Conservation (phyloP, 1,284 basidiomycete genomes). For the Ceratobasidium sp. region DNA sequence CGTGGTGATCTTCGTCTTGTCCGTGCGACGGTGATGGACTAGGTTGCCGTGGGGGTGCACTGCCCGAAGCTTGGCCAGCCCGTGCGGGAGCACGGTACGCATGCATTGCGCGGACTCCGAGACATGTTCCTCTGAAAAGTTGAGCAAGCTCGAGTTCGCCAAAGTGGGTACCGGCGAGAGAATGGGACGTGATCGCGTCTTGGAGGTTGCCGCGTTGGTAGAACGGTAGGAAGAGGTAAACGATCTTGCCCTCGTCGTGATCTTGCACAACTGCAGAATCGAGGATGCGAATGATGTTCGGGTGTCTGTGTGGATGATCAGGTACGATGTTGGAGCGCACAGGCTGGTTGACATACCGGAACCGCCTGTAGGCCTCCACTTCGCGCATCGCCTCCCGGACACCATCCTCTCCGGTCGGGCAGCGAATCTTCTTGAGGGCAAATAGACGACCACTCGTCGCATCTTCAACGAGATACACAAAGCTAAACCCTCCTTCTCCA, state of each 20-base stretch:
- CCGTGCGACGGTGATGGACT: constrained; percentile 43
- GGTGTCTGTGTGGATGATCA: constrained; percentile 65
- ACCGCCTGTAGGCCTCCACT: constrained; percentile 89
- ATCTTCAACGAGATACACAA: constrained; percentile 92
- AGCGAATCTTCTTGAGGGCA: constrained; percentile 93
- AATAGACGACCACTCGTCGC: constrained; percentile 86
- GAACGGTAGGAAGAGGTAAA: constrained; percentile 91
- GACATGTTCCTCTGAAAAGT: constrained; percentile 93
- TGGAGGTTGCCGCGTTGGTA: constrained; percentile 94
- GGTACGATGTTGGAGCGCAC: constrained; percentile 14
- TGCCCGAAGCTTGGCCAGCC: constrained; percentile 48
- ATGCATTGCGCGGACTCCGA: constrained; percentile 94
- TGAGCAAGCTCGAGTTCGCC: constrained; percentile 89
- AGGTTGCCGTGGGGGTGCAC: constrained; percentile 48
- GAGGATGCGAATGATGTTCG: constrained; percentile 88
- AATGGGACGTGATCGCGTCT: constrained; percentile 90
- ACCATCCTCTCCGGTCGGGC: constrained; percentile 82
- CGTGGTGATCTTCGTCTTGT: constrained; percentile 43
- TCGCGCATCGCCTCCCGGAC: constrained; percentile 89
- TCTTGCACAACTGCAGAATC: constrained; percentile 97
- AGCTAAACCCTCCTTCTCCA: constrained; percentile 95
- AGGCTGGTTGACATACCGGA: constrained; percentile 69
- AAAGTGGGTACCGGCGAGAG: constrained; percentile 84
- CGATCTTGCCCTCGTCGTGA: constrained; percentile 90
- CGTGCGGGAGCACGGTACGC: constrained; percentile 67